phyloP scores from a whole-genome alignment of 768 basidiomycete genomes.

The Lentinula edodes region DNA sequence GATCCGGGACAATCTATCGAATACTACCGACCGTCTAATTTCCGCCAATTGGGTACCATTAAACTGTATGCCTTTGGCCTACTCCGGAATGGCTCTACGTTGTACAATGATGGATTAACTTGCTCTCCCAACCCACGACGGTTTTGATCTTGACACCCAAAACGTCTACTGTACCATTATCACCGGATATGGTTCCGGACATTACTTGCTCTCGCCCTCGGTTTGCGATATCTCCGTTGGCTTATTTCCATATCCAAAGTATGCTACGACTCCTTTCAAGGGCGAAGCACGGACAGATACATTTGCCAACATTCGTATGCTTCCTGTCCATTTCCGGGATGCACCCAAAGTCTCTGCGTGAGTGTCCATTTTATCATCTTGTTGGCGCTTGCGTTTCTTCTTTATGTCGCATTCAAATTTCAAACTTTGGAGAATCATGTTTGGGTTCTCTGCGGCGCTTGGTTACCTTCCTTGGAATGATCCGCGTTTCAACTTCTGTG shows the following conservation, averaged over 20 bases:
- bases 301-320: slow-evolving; percentile 89
- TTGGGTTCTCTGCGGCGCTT: slow-evolving; percentile 3
- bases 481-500: not conserved
- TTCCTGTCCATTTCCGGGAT: slow-evolving; percentile 85
- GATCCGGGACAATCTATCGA: not conserved
- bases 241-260: slow-evolving; percentile 44
- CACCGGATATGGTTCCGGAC: not conserved
- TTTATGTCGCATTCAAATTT: not conserved
- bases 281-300: slow-evolving; percentile 92
- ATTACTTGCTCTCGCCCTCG: slow-evolving; percentile 10
- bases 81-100: not conserved
- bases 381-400: not conserved
- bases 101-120: not conserved
- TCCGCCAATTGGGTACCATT: slow-evolving; percentile 4
- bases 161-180: not conserved
- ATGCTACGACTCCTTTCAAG: slow-evolving; percentile 98
- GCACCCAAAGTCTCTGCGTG: slow-evolving; percentile 71
- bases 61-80: not conserved
- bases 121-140: not conserved
- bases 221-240: not conserved
- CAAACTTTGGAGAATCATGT: slow-evolving; percentile 16
- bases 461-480: not conserved
- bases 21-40: not conserved
- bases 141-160: not conserved
- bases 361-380: slow-evolving; percentile 26